Conservation (phyloP, 371 early-diverging fungal genomes). For the Circinella umbellata region DNA sequence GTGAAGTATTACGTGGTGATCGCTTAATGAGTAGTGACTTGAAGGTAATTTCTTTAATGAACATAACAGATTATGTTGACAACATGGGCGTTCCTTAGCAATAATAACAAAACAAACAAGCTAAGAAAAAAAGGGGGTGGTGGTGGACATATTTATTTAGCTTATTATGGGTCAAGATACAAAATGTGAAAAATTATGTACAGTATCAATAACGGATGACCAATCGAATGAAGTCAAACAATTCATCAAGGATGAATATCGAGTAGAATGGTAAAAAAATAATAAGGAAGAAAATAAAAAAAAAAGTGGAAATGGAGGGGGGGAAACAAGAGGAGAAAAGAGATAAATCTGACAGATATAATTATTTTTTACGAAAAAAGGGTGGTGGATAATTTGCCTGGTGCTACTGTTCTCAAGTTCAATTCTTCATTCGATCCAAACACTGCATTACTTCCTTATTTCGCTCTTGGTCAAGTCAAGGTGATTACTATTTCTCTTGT, state of each 20-base stretch:
- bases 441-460: constrained; percentile 17
- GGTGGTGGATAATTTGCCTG: constrained; percentile 70
- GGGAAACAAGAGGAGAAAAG: no score
- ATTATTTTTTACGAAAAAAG: constrained; percentile 17
- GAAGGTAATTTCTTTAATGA: constrained; percentile 27
- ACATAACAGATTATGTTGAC: background rate
- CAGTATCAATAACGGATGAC: constrained; percentile 32
- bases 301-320: no score
- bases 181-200: constrained; percentile 54
- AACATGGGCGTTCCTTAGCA: no score
- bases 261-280: constrained; percentile 49
- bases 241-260: constrained; percentile 58
- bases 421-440: constrained; percentile 11
- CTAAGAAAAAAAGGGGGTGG: background rate
- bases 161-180: constrained; percentile 32
- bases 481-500: background rate
- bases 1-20: constrained; percentile 85
- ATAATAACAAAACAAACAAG: no score
- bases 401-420: constrained; percentile 20
- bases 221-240: constrained; percentile 49
- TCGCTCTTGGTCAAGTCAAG: constrained; percentile 18
- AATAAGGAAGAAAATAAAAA: background rate
- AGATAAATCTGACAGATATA: no score
- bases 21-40: constrained; percentile 65
- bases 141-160: constrained; percentile 6